phyloP scores from a whole-genome alignment of 495 filamentous ascomycete genomes.

The Thozetella sp. region DNA sequence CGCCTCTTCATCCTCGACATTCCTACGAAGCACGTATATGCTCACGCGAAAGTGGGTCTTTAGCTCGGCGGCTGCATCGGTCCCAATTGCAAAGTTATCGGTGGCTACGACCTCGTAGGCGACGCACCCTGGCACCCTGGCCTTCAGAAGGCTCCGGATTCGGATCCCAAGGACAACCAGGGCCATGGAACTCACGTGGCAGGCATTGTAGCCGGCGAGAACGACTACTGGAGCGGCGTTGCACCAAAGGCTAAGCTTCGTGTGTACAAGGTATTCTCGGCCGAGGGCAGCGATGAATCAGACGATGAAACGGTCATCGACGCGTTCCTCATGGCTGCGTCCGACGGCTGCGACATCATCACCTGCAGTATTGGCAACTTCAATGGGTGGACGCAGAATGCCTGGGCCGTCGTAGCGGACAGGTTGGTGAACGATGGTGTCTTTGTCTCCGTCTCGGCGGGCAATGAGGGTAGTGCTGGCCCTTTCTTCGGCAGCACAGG shows the following conservation, averaged over 20 bases:
- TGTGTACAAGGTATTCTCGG: conserved; percentile 46
- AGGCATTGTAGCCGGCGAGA: conserved; percentile 49
- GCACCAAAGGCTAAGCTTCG: conserved; percentile 51
- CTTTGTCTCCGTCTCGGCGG: conserved; percentile 29
- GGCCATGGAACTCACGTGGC: conserved; percentile 54
- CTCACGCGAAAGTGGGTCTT: neutral
- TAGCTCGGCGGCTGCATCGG: conserved; percentile 37
- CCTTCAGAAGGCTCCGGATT: conserved; percentile 25
- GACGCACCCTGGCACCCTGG: conserved; percentile 22
- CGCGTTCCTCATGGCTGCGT: conserved; percentile 26
- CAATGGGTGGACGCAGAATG: conserved; percentile 26
- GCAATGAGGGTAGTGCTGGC: conserved; percentile 28
- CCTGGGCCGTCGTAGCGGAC: conserved; percentile 27
- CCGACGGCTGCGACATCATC: conserved; percentile 30
- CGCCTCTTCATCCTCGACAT: neutral
- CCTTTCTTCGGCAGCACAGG: conserved; percentile 29
- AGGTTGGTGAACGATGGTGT: conserved; percentile 32
- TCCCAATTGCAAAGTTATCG: conserved; percentile 27
- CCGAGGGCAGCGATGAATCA: conserved; percentile 13
- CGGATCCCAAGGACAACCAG: conserved; percentile 40
- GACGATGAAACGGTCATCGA: conserved; percentile 29
- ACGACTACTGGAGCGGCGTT: conserved; percentile 43
- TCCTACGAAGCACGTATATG: neutral
- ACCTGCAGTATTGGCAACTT: conserved; percentile 29
- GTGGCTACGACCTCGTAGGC: conserved; percentile 34